These are phyloP conservation scores for Ostreobium quekettii DNA, from an alignment of 139 green algal genomes.

Conservation along the genomic window DNA sequence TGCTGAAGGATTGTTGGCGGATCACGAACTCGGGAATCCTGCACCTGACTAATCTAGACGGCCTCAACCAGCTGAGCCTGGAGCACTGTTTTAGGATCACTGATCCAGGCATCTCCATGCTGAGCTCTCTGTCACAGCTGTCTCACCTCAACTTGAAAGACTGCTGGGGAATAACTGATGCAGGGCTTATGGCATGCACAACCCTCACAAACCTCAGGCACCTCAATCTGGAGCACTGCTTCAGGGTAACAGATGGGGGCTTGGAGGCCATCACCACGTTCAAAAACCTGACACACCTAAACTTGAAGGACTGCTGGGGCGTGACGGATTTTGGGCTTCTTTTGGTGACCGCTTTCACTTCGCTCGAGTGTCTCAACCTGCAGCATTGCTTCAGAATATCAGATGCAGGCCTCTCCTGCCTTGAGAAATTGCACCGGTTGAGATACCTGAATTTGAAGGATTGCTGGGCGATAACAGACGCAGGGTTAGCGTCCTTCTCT, in stretches of 20 bases:
- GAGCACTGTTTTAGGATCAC: constrained; percentile 17
- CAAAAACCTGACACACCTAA: constrained; percentile 2
- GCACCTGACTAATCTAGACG: background rate
- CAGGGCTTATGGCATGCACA: background rate
- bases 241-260: constrained; percentile 12
- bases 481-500: constrained; percentile 1
- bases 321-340: background rate
- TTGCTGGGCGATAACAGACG: constrained; percentile 13
- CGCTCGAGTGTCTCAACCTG: constrained; percentile 8
- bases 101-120: constrained; percentile 6
- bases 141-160: constrained; percentile 9
- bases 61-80: constrained; percentile 7
- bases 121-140: background rate
- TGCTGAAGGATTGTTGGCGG: constrained; percentile 15
- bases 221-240: constrained; percentile 19
- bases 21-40: background rate
- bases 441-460: constrained; percentile 16
- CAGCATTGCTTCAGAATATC: constrained; percentile 18
- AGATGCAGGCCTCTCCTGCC: background rate
- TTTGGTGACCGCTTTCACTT: background rate
- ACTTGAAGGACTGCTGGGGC: constrained; percentile 21
- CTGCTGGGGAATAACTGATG: constrained; percentile 16
- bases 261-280: background rate
- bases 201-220: background rate
- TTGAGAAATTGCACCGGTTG: constrained; percentile 1